Evolutionary conservation across 2,329 filamentous ascomycete species (phyloP), one percentile per base, ranked within the genome.

Genomic region (Scedosporium aurantiacum): DNA sequence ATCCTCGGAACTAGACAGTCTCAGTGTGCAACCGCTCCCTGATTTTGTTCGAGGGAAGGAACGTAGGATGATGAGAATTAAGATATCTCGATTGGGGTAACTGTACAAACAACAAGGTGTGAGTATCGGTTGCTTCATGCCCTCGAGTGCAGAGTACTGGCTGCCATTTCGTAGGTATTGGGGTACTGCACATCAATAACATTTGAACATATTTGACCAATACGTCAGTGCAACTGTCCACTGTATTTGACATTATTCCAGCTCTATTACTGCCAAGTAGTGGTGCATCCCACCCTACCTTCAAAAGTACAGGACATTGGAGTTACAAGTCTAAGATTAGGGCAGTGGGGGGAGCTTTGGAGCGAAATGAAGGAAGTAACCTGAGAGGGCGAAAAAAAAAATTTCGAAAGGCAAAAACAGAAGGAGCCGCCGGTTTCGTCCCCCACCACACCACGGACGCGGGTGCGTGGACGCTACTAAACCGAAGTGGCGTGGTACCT

Each of bases 401-500:
- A 54, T 27, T 54, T 54, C 18, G 50, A 28, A 28, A 14, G 50
- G 50, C 12, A 21, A 54, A 54, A 54, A 27, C 18, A 54, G 18
- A 54, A 47, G 32, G 32, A 54, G 50, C 50, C 43, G 41, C 21
- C 25, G 14, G 37, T 43, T 23, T 43, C 23, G 5, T 27, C 12
- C 25, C 58, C 25, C 41, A 25, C 41, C 25, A 25, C 58, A 52
- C 27, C 40, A 32, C 14, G 27, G 18, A 28, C 12, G 28, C n/a
- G 47, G 18, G 18, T 45, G 57, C 32, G 58, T 60, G 43, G 43
- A 60, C 58, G 58, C 43, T 60, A 23, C 50, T 23, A 21, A 54
- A 18, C 43, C 58, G 40, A 43, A 50, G 43, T 60, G 58, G 58
- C 58, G 58, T 52, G 58, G 58, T 60, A 52, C 58, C 25, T 60